Evolutionary conservation across 306 rosid species (phyloP).

Genomic region (Begonia peltatifolia): DNA sequence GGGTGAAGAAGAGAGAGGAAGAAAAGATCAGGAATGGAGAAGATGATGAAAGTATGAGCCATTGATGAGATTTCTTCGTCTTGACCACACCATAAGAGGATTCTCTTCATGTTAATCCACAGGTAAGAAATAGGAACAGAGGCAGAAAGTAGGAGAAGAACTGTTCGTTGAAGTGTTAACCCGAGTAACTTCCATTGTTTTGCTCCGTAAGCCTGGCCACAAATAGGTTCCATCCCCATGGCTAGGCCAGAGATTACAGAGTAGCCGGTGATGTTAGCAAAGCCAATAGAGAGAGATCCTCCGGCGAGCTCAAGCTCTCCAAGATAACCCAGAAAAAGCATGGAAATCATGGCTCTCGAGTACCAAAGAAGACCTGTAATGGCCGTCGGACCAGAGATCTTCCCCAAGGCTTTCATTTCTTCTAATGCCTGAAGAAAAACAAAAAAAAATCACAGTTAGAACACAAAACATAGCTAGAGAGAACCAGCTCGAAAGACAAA

Average conservation of each 20-base stretch:
- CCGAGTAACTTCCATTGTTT: slow-evolving; percentile 67
- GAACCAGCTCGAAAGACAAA: too few species aligned
- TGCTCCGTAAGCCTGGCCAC: slow-evolving; percentile 91
- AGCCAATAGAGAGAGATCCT: slow-evolving; percentile 84
- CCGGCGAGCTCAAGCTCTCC: slow-evolving; percentile 89
- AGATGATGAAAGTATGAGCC: slow-evolving; percentile 67
- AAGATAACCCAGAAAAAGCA: slow-evolving; percentile 84
- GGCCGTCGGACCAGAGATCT: slow-evolving; percentile 75
- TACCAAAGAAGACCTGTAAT: slow-evolving; percentile 62
- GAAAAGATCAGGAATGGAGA: slow-evolving; percentile 77
- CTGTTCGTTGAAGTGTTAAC: slow-evolving; percentile 65
- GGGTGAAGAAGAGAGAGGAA: slow-evolving; percentile 89
- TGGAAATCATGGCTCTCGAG: slow-evolving; percentile 89
- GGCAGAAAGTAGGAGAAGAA: slow-evolving; percentile 55
- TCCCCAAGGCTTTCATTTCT: slow-evolving; percentile 75
- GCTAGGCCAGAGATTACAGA: slow-evolving; percentile 90
- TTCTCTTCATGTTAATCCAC: slow-evolving; percentile 69
- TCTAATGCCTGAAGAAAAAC: slow-evolving; percentile 36
- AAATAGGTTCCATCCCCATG: slow-evolving; percentile 98
- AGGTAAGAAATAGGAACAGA: slow-evolving; percentile 68
- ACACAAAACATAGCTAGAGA: not conserved
- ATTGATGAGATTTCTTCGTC: slow-evolving; percentile 52
- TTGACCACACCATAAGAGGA: slow-evolving; percentile 77
- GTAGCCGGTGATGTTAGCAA: slow-evolving; percentile 97
- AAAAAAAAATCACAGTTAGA: not conserved